Evolutionary conservation across 176 grass and related monocot species (phyloP), one percentile per base, ranked within the genome.

Genomic region (Cenchrus americanus): DNA sequence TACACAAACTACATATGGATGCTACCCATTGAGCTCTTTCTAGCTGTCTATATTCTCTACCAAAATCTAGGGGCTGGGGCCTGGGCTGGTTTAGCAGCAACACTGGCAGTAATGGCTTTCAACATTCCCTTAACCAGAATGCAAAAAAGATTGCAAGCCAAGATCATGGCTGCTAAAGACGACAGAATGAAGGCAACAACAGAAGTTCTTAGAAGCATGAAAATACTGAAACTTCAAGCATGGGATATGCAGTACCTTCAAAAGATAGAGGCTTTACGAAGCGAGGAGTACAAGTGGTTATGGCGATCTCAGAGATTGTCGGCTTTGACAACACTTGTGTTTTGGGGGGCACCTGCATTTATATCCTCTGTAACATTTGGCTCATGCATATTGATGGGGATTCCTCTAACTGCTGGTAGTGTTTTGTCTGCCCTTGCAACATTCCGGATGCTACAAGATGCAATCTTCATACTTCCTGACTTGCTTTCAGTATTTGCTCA

Each of bases 341-440:
- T 96, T 84, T 99, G 91, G 91, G 93, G 93, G 5, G 78, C 96
- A 62, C 93, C 93, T 23, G 71, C 89, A 83, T 90, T 96, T 73
- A 99, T 99, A 90, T 93, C 96, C 22, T 89, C 88, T 34, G 53
- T 92, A 75, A 94, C 96, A 77, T 99, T 99, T 10, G 91, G 96
- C 42, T 87, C 96, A 42, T 99, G 96, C 65, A 94, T 99, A 83
- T 57, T 87, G 49, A 85, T 88, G 91, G 96, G 91, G 53, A 91
- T 96, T 84, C 93, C 96, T 90, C 78, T 99, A 19, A 99, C 91
- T 10, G 83, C 96, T 47, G 96, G 96, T n/a, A 91, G 83, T 82
- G 96, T 99, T 92, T 92, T 99, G 68, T 95, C 96, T 23, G 96
- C 93, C 50, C 91, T 99, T 82, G 96, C 93, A 22, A 99, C 96